phyloP scores from a whole-genome alignment of 1,284 basidiomycete species.

The Pterulicium gracile region DNA sequence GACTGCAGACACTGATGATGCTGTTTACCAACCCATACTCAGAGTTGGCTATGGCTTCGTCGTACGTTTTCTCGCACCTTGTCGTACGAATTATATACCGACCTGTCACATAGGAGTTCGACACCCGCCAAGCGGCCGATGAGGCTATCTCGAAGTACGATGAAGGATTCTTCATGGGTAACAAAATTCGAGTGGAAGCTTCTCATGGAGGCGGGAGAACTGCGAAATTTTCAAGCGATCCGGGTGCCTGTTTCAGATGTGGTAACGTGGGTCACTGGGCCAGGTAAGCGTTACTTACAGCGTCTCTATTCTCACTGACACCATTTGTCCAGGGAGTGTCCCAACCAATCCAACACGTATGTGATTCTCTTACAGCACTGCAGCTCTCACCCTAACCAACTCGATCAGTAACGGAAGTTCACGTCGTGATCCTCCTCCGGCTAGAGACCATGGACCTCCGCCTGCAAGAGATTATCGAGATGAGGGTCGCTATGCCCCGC shows the following conservation, averaged over 20 bases:
- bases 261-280: conserved; percentile 80
- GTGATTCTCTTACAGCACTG: neutral
- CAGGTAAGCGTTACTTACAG: conserved; percentile 39
- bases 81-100: conserved; percentile 66
- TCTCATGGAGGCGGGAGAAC: conserved; percentile 73
- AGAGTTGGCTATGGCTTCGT: conserved; percentile 81
- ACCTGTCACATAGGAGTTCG: conserved; percentile 63
- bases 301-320: conserved; percentile 5
- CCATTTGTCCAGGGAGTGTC: conserved; percentile 51
- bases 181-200: conserved; percentile 76
- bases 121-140: conserved; percentile 65
- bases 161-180: conserved; percentile 81
- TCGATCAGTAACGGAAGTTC: neutral
- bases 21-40: conserved; percentile 7
- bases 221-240: conserved; percentile 67
- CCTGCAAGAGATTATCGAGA: conserved; percentile 11
- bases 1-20: conserved; percentile 11
- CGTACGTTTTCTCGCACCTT: conserved; percentile 31
- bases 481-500: conserved; percentile 22
- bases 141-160: conserved; percentile 78
- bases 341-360: conserved; percentile 40
- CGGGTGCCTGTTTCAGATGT: conserved; percentile 78
- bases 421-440: conserved; percentile 31
- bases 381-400: neutral
- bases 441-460: conserved; percentile 43